These are phyloP conservation scores for Amoebophrya sp. DNA, from an alignment of 169 alveolate genomes.

Conservation along the genomic window DNA sequence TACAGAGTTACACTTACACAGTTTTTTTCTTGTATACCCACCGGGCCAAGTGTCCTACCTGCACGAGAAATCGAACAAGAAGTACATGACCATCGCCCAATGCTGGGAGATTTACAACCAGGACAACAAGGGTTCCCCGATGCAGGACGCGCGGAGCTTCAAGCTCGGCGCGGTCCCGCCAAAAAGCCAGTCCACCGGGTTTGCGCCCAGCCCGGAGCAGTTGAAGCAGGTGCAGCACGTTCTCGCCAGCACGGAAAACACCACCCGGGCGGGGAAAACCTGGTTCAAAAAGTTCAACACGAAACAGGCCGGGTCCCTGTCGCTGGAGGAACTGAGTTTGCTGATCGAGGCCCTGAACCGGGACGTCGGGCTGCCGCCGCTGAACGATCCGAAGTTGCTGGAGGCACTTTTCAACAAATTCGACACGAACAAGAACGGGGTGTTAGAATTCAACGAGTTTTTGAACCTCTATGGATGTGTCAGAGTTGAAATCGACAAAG, in stretches of 20 bases:
- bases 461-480: no score
- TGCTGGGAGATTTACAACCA: background rate
- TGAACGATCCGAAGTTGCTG: background rate
- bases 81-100: background rate
- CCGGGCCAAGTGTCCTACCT: background rate
- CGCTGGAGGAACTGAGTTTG: background rate
- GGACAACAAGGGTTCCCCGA: background rate
- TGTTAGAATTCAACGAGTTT: background rate
- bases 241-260: background rate
- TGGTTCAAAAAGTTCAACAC: constrained; percentile 1
- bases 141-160: background rate
- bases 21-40: no score
- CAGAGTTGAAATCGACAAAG: no score
- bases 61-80: background rate
- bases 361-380: background rate
- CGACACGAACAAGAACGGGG: constrained; percentile 13
- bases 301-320: background rate
- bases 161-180: background rate
- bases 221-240: constrained; percentile 3
- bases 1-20: no score
- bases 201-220: background rate
- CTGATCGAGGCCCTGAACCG: background rate
- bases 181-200: background rate
- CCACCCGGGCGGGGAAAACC: constrained; percentile 2
- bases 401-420: background rate